Evolutionary conservation across 1,139 yeast species (phyloP).

Genomic region (Lodderomyces pseudojiufengensis): DNA sequence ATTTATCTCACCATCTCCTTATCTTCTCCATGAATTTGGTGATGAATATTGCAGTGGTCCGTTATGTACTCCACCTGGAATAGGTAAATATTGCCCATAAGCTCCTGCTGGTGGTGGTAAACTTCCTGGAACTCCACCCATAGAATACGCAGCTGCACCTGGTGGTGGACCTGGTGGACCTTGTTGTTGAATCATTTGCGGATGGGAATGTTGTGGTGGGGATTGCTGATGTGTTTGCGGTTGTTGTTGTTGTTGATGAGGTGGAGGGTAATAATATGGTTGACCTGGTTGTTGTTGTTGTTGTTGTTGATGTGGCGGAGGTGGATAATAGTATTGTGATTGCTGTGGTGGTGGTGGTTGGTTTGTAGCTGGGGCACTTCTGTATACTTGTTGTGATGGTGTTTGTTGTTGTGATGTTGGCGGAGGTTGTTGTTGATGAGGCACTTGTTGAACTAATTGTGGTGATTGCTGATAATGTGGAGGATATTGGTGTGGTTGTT

Average conservation of each 20-base stretch:
- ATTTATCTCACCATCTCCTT: no score
- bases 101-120: conserved; percentile 31
- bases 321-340: conserved; percentile 9
- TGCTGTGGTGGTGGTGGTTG: conserved; percentile 9
- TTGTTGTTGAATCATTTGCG: conserved; percentile 11
- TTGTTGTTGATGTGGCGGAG: conserved; percentile 10
- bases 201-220: conserved; percentile 6
- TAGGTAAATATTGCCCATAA: conserved; percentile 35
- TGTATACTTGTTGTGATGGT: conserved; percentile 10
- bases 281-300: conserved; percentile 16
- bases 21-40: conserved; percentile 32
- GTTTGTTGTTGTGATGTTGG: conserved; percentile 10
- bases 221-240: conserved; percentile 17
- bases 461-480: conserved; percentile 13
- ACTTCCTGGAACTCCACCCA: conserved; percentile 13
- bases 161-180: conserved; percentile 11
- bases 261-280: conserved; percentile 6
- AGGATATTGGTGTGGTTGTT: conserved; percentile 9
- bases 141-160: conserved; percentile 15
- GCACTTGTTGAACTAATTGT: conserved; percentile 13
- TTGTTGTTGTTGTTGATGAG: conserved; percentile 16
- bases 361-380: conserved; percentile 3
- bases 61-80: conserved; percentile 18
- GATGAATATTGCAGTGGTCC: conserved; percentile 27
- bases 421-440: conserved; percentile 12